These are phyloP conservation scores for Mrakiaceae sp. DNA, from an alignment of 1,284 basidiomycete genomes.

Conservation along the genomic window DNA sequence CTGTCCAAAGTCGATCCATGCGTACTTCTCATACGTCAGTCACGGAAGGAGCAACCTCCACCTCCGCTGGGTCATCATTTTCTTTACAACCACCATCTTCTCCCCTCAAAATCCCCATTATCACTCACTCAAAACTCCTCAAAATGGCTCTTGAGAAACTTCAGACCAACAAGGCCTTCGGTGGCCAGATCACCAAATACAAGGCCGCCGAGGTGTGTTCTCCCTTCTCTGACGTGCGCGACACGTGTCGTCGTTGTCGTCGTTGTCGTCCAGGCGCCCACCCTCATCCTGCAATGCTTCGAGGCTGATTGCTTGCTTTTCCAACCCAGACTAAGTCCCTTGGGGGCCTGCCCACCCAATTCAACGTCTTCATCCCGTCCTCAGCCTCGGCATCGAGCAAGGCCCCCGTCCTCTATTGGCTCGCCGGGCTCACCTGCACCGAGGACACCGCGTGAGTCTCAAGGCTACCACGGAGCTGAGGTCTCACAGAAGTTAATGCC, in stretches of 20 bases:
- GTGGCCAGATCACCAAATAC: constrained; percentile 72
- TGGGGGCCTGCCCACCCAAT: constrained; percentile 64
- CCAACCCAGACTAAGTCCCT: constrained; percentile 50
- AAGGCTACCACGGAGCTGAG: background rate
- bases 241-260: background rate
- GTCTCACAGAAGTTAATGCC: background rate
- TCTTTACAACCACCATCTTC: no score
- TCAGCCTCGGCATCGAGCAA: constrained; percentile 43
- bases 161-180: constrained; percentile 67
- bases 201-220: constrained; percentile 55
- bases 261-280: background rate
- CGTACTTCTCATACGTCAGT: no score
- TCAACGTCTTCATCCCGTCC: constrained; percentile 83
- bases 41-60: no score
- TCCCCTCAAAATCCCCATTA: no score
- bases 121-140: no score
- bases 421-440: constrained; percentile 87
- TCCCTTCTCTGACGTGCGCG: background rate
- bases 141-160: constrained; percentile 44
- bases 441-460: constrained; percentile 76
- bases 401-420: constrained; percentile 76
- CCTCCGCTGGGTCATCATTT: no score
- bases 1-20: no score
- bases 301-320: background rate
- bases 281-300: background rate